A percentile compares a stretch with the other conserved stretches of the same genome.
phyloP scores from a whole-genome alignment of 305 asterid species.

The Fraxinus velutina region DNA sequence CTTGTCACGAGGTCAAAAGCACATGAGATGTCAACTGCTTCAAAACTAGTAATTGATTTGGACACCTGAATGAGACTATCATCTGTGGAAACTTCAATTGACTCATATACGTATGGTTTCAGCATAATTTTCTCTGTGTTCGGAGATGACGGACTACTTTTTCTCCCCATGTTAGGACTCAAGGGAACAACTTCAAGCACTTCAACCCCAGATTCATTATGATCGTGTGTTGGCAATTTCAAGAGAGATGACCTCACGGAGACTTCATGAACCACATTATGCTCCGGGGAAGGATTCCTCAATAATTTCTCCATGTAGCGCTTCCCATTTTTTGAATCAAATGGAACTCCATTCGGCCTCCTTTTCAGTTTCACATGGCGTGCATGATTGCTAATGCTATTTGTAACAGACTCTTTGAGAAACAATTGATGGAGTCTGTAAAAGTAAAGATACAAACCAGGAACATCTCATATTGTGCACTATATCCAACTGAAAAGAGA shows the following conservation, averaged over 20 bases:
- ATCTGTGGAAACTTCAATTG: constrained; percentile 33
- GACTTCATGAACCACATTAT: constrained; percentile 55
- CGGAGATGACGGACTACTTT: constrained; percentile 43
- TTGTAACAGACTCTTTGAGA: constrained; percentile 71
- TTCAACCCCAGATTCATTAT: constrained; percentile 37
- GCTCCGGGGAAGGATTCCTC: constrained; percentile 59
- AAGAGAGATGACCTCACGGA: constrained; percentile 36
- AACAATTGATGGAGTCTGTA: constrained; percentile 87
- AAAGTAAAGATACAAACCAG: constrained; percentile 22
- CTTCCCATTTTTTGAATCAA: constrained; percentile 58
- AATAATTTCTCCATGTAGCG: constrained; percentile 84
- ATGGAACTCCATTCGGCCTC: constrained; percentile 82
- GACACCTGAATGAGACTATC: constrained; percentile 29
- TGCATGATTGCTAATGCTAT: constrained; percentile 48
- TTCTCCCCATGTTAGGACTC: constrained; percentile 43
- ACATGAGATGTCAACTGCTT: constrained; percentile 36
- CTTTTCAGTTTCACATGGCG: constrained; percentile 60
- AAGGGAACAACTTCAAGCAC: constrained; percentile 38
- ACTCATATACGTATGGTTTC: constrained; percentile 30
- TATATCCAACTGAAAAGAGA: constrained; percentile 17
- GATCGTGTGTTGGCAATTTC: constrained; percentile 32
- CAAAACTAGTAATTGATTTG: constrained; percentile 30
- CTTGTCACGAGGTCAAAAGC: constrained; percentile 27
- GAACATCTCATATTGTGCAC: constrained; percentile 10
- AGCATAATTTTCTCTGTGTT: constrained; percentile 35